Conservation (phyloP, 768 basidiomycete genomes). For the Mycena rebaudengoi region DNA sequence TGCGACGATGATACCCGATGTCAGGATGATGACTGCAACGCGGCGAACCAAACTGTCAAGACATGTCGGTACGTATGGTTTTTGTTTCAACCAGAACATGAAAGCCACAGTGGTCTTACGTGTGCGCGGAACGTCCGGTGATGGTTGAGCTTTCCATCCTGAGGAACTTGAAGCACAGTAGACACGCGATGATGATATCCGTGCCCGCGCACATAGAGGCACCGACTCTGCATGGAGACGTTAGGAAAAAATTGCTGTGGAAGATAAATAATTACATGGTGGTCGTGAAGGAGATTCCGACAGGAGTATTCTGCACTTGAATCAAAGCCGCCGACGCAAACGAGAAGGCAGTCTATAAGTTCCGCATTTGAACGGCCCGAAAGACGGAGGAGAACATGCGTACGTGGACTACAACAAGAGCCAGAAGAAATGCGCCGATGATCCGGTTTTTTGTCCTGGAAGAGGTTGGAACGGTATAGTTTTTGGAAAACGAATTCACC, state of each 20-base stretch:
- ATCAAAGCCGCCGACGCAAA: slow-evolving; percentile 17
- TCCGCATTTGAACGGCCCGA: neutral
- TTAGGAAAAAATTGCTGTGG: neutral
- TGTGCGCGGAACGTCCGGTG: neutral
- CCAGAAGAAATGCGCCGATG: slow-evolving; percentile 4
- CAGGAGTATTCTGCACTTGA: neutral
- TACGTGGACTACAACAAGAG: slow-evolving; percentile 17
- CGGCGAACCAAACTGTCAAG: slow-evolving; percentile 16
- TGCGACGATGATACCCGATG: slow-evolving; percentile 24
- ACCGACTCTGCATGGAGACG: slow-evolving; percentile 13
- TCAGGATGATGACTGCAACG: slow-evolving; percentile 12
- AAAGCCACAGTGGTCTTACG: neutral
- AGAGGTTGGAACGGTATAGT: neutral
- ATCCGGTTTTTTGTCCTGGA: slow-evolving; percentile 16
- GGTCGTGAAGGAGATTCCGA: neutral
- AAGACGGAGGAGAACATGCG: neutral
- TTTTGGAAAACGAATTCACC: neutral
- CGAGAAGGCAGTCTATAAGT: neutral
- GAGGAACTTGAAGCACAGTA: slow-evolving; percentile 17
- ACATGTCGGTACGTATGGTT: neutral
- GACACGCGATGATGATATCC: slow-evolving; percentile 20
- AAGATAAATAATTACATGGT: neutral
- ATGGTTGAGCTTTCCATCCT: neutral
- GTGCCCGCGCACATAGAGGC: slow-evolving; percentile 12
- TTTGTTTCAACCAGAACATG: no score